phyloP scores from a whole-genome alignment of 2,329 filamentous ascomycete genomes.

The Talaromyces amestolkiae region DNA sequence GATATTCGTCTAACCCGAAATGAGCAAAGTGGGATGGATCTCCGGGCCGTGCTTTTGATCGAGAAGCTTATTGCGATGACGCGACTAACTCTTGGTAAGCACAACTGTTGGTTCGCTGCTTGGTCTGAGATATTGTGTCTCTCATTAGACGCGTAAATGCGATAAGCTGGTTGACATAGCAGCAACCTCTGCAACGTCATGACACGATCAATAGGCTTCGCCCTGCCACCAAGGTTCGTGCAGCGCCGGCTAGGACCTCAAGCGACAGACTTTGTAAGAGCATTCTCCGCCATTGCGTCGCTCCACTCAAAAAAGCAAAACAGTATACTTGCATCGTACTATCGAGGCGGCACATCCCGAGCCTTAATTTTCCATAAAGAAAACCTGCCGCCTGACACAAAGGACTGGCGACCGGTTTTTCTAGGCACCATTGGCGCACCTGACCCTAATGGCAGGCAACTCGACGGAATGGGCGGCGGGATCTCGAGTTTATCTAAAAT shows the following conservation, averaged over 20 bases:
- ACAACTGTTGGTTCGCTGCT: not conserved
- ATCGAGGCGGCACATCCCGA: slow-evolving; percentile 68
- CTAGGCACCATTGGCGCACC: slow-evolving; percentile 62
- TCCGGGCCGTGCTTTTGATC: not conserved
- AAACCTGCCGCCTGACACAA: slow-evolving; percentile 51
- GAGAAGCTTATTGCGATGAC: slow-evolving; percentile 8
- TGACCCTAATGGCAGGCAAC: slow-evolving; percentile 66
- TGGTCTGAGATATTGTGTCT: not conserved
- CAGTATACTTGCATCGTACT: slow-evolving; percentile 56
- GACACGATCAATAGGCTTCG: not conserved
- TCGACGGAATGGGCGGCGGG: slow-evolving; percentile 69
- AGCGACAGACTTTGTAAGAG: not conserved
- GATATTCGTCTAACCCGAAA: not conserved
- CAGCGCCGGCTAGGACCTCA: not conserved
- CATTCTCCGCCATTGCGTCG: not conserved
- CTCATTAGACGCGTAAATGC: not conserved
- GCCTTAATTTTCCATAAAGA: slow-evolving; percentile 58
- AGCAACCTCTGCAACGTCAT: not conserved
- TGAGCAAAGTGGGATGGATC: not conserved
- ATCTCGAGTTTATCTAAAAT: slow-evolving; percentile 69
- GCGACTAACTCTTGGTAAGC: not conserved
- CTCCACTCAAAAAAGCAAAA: slow-evolving; percentile 24
- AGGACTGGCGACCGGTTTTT: slow-evolving; percentile 56
- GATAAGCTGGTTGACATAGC: not conserved
- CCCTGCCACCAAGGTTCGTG: not conserved